These are phyloP conservation scores for Ampelomyces quisqualis DNA, from an alignment of 2,329 filamentous ascomycete genomes.

Conservation along the genomic window DNA sequence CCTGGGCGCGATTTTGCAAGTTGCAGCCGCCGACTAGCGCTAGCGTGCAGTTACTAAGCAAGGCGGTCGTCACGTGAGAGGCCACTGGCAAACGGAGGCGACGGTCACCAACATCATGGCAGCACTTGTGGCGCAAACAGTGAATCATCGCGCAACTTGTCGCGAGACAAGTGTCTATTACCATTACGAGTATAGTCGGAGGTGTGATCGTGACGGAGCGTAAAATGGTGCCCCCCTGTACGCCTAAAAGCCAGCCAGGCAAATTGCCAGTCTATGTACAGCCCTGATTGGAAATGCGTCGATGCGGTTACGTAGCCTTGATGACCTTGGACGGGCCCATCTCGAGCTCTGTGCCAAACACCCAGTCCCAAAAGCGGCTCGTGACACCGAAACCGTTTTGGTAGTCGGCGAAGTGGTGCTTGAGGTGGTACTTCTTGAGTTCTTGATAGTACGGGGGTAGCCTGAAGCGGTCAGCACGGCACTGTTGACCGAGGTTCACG, in stretches of 20 bases:
- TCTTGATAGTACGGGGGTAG: constrained; percentile 86
- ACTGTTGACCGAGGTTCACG: background rate
- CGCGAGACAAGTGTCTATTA: constrained; percentile 7
- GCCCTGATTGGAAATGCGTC: too few relatives aligned
- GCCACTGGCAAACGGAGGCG: background rate
- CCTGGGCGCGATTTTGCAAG: background rate
- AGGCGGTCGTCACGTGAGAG: constrained; percentile 1
- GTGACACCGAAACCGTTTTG: constrained; percentile 97
- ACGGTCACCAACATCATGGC: too few relatives aligned
- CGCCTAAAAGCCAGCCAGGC: too few relatives aligned
- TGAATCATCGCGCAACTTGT: too few relatives aligned
- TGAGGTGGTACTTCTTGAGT: constrained; percentile 95
- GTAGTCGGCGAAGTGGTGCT: constrained; percentile 97
- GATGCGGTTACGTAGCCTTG: constrained; percentile 46
- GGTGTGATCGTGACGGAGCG: too few relatives aligned
- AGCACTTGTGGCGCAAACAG: too few relatives aligned
- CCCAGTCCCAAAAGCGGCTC: constrained; percentile 88
- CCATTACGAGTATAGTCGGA: too few relatives aligned
- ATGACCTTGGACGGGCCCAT: constrained; percentile 52
- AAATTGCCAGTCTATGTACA: too few relatives aligned
- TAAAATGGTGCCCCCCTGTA: too few relatives aligned
- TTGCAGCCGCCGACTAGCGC: background rate
- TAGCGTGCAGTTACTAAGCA: constrained; percentile 5
- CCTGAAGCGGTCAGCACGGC: constrained; percentile 40
- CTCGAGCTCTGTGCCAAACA: constrained; percentile 86